Percentiles rank a stretch among this genome's conserved stretches.
Evolutionary conservation across 345 rosid species (phyloP).

Genomic region (Camelina hispida): DNA sequence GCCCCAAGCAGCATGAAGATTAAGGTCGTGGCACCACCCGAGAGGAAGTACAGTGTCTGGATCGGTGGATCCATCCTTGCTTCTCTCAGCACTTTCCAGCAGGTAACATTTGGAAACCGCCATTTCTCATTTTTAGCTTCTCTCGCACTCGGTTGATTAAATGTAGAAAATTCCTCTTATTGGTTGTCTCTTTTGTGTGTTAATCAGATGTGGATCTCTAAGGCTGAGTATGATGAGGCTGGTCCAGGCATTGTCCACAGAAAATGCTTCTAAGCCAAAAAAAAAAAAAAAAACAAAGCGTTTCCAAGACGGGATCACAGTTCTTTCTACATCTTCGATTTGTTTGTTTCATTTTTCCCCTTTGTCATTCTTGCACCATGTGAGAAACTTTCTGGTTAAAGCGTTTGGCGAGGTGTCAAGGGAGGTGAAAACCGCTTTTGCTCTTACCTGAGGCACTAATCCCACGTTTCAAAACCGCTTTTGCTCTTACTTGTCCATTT

Average conservation of each 20-base stretch:
- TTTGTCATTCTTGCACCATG: slow-evolving; percentile 1
- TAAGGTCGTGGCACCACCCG: slow-evolving; percentile 84
- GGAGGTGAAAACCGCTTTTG: background rate
- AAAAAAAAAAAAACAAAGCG: background rate
- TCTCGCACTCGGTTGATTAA: background rate
- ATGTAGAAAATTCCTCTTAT: background rate
- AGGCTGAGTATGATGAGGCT: slow-evolving; percentile 83
- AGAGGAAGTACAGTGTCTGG: slow-evolving; percentile 90
- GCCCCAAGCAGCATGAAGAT: slow-evolving; percentile 92
- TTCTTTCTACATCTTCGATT: background rate
- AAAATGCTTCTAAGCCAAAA: slow-evolving; percentile 69
- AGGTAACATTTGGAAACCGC: slow-evolving; percentile 42
- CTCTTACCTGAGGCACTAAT: background rate
- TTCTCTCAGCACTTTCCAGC: slow-evolving; percentile 87
- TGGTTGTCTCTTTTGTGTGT: background rate
- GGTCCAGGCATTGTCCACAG: slow-evolving; percentile 85
- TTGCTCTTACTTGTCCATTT: slow-evolving; percentile 7
- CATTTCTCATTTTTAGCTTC: background rate
- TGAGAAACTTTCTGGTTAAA: slow-evolving; percentile 7
- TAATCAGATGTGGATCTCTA: slow-evolving; percentile 82
- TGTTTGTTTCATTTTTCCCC: slow-evolving; percentile 11
- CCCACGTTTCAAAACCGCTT: background rate
- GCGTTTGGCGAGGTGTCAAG: background rate
- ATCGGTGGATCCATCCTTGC: slow-evolving; percentile 86
- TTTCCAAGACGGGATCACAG: background rate